Evolutionary conservation across 1,284 basidiomycete genomes (phyloP), one percentile per base, ranked within the genome.

Genomic region (Cronartium quercuum): DNA sequence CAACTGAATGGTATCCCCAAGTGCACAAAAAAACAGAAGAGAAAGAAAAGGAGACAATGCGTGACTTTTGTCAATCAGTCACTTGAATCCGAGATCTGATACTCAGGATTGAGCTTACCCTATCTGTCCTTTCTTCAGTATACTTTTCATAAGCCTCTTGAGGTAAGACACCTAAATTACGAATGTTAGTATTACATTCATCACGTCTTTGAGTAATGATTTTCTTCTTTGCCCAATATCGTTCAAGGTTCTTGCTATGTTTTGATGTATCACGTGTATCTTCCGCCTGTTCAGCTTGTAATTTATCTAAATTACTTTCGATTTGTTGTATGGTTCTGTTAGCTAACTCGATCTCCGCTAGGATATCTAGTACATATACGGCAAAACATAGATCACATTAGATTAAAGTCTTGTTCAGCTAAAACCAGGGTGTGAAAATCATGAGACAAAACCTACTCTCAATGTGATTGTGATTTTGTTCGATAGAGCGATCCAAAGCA

Each of bases 91-190:
- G 34, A 76, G 35, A 57, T 40, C 3, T 13, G 24, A 51, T 38
- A 73, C n/a, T 44, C 10, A n/a, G 47, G 41, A 1, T 18, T 42
- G 5, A 24, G 82, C 88, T 75, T 70, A 94, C 92, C 82, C 88
- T 86, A 78, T 97, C 93, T 10, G 90, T 85, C 15, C 78, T 78
- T 75, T 91, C 89, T 71, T 86, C 88, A 12, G 88, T 90, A 81
- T 97, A 97, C 83, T 95, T 97, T 80, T 92, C 89, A 80, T 95
- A 98, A 0, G 96, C 95, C 82, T 98, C 96, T 81, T 98, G 94
- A 0, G 96, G 95, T 34, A 98, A 83, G 0, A 97, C 93, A 67
- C 96, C 96, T 9, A 99, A 86, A 80, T 98, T 95, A 76, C 95
- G 89, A 78, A 98, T 96, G 80, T 91, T 93, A 77, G 91, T 88